These are phyloP conservation scores for Petunia secreta DNA, from an alignment of 257 asterid species.

Conservation along the genomic window DNA sequence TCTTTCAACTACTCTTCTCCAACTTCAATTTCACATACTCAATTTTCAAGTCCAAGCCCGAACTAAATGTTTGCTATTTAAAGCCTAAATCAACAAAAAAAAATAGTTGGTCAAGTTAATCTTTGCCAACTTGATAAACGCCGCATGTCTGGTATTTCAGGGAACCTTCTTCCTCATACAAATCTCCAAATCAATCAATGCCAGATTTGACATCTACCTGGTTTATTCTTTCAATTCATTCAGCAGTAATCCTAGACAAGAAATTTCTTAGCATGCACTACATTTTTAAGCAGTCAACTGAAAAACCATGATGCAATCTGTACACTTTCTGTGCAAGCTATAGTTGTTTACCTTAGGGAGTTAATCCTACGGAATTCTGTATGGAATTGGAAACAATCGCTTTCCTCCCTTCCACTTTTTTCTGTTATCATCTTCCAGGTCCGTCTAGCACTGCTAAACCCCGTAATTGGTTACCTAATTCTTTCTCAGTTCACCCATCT, in stretches of 20 bases:
- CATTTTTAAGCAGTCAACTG: not conserved
- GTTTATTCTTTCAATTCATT: conserved; percentile 12
- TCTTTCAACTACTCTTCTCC: not conserved
- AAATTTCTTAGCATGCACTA: not conserved
- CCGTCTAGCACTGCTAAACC: not conserved
- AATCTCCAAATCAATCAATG: conserved; percentile 3
- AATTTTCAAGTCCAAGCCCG: not conserved
- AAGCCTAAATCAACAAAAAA: conserved; percentile 15
- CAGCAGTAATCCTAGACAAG: conserved; percentile 8
- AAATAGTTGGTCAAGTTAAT: not conserved
- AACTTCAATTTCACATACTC: conserved; percentile 10
- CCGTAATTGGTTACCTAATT: not conserved
- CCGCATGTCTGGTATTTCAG: not conserved
- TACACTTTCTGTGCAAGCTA: not conserved
- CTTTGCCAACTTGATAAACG: not conserved
- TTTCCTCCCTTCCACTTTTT: conserved; percentile 9
- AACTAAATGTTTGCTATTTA: not conserved
- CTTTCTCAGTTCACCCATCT: conserved; percentile 3
- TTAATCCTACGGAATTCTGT: not conserved
- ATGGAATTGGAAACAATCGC: not conserved
- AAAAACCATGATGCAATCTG: conserved; percentile 18
- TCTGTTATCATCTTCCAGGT: conserved; percentile 12
- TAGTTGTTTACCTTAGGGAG: conserved; percentile 5
- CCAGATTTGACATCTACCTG: not conserved
- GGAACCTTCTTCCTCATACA: conserved; percentile 19